Base-by-base conservation (phyloP, 768 basidiomycete species). In the Fomitopsis serialis region DNA sequence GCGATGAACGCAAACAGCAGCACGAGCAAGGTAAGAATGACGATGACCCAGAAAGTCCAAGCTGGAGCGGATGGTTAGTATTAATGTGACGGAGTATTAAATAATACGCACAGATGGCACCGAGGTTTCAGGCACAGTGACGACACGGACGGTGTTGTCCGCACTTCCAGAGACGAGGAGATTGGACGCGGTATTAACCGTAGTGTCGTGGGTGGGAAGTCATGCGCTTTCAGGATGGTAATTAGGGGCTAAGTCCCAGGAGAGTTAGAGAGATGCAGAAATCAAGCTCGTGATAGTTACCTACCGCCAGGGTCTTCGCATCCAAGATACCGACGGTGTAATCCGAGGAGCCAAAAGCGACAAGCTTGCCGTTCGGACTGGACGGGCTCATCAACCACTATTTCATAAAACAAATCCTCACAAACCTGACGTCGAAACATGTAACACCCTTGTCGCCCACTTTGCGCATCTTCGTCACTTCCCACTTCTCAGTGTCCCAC, bases 201-300 rank as follows among this genome's bases (percentile, higher is more conserved):
- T 52, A 99, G 70, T 3, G 89, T 84, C 1, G 97, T 98, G 5
- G 91, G 82, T 3, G 97, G 90, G 68, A 98, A 93, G 55, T 95
- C 93, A 68, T 98, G 96, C 0, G 97, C 90, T 69, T 90, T 91
- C 54, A 98, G 74, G 56, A 99, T 97, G 19, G 85, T 85, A 27
- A 92, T 70, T 12, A 92, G 66, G 1, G 94, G 95, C 95, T 98
- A 29, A 22, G 9, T 17, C 37, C n/a, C n/a, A n/a, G n/a, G n/a
- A n/a, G n/a, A n/a, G n/a, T n/a, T n/a, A n/a, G n/a, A n/a, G n/a
- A 2, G 12, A 27, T 44, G 23, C 15, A n/a, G 23, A 10, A 19
- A 34, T 37, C n/a, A 46, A 17, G 8, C 11, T 36, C 24, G 21
- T 2, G 32, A 6, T 7, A 32, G 9, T n/a, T 5, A 68, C 85